Percentiles rank a stretch among this genome's conserved stretches.
Conservation (phyloP, 768 basidiomycete species). For the Lactarius sanguifluus region DNA sequence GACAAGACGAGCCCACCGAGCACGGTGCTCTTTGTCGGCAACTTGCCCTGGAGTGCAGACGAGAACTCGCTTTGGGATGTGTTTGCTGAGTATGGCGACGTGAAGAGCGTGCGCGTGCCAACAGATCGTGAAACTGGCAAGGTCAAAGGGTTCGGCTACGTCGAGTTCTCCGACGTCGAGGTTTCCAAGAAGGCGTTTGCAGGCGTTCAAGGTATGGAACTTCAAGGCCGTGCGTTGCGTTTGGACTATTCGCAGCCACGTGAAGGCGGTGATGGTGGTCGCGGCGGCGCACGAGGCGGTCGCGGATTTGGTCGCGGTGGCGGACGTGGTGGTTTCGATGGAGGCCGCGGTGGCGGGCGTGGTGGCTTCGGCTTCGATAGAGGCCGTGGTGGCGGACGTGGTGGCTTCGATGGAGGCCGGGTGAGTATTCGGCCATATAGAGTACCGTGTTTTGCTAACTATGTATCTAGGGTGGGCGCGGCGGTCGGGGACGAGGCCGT, state of each 20-base stretch:
- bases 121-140: slow-evolving; percentile 89
- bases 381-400: slow-evolving; percentile 37
- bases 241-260: slow-evolving; percentile 76
- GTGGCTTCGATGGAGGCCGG: slow-evolving; percentile 41
- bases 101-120: slow-evolving; percentile 86
- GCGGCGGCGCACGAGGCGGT: slow-evolving; percentile 46
- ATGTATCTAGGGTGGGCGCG: slow-evolving; percentile 27
- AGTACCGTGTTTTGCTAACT: slow-evolving; percentile 3
- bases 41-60: slow-evolving; percentile 73
- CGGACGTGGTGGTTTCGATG: slow-evolving; percentile 43
- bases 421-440: slow-evolving; percentile 34
- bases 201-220: slow-evolving; percentile 64
- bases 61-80: slow-evolving; percentile 89
- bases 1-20: slow-evolving; percentile 69
- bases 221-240: slow-evolving; percentile 78
- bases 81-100: slow-evolving; percentile 83
- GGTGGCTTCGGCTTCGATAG: neutral
- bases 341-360: neutral
- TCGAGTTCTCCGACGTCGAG: slow-evolving; percentile 85
- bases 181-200: slow-evolving; percentile 79
- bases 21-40: slow-evolving; percentile 84
- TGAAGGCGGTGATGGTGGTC: slow-evolving; percentile 55
- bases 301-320: slow-evolving; percentile 41
- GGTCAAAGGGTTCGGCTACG: slow-evolving; percentile 95
- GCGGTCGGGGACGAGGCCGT: slow-evolving; percentile 40